A percentile compares a stretch with the other conserved stretches of the same genome.
Conservation (phyloP, 768 basidiomycete genomes). For the Phlebiopsis gigantea region DNA sequence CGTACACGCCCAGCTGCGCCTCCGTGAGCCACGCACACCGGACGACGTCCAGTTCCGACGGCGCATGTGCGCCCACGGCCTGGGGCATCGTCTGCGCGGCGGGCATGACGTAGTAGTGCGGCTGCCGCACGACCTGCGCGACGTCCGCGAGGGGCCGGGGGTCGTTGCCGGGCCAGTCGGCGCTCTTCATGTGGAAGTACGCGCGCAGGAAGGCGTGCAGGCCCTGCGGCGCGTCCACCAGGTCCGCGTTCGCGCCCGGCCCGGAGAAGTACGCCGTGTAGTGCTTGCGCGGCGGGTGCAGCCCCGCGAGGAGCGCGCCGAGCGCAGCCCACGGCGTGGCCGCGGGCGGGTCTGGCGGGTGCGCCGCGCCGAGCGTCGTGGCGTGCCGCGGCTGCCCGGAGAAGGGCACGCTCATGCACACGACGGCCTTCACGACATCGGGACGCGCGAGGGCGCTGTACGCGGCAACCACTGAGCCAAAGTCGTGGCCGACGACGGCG, state of each 20-base stretch:
- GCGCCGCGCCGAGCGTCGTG: conserved; percentile 14
- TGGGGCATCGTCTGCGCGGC: conserved; percentile 48
- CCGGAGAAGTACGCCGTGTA: conserved; percentile 48
- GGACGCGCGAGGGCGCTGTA: conserved; percentile 49
- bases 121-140: conserved; percentile 35
- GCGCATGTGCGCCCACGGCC: conserved; percentile 32
- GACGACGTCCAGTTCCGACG: conserved; percentile 25
- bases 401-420: conserved; percentile 59
- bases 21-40: conserved; percentile 42
- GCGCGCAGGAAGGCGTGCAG: conserved; percentile 44
- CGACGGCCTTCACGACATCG: conserved; percentile 49
- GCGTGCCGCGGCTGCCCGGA: conserved; percentile 32
- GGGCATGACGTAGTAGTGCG: conserved; percentile 61
- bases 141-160: conserved; percentile 35
- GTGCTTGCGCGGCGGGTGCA: conserved; percentile 52
- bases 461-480: conserved; percentile 49
- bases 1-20: conserved; percentile 44
- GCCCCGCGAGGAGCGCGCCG: conserved; percentile 27
- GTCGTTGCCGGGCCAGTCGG: conserved; percentile 41
- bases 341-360: neutral
- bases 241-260: conserved; percentile 40
- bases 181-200: conserved; percentile 58
- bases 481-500: conserved; percentile 58
- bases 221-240: conserved; percentile 36
- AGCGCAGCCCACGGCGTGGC: conserved; percentile 12